These are phyloP conservation scores for Yamadazyma jaroonii DNA, from an alignment of 1,139 yeast species.

Conservation along the genomic window DNA sequence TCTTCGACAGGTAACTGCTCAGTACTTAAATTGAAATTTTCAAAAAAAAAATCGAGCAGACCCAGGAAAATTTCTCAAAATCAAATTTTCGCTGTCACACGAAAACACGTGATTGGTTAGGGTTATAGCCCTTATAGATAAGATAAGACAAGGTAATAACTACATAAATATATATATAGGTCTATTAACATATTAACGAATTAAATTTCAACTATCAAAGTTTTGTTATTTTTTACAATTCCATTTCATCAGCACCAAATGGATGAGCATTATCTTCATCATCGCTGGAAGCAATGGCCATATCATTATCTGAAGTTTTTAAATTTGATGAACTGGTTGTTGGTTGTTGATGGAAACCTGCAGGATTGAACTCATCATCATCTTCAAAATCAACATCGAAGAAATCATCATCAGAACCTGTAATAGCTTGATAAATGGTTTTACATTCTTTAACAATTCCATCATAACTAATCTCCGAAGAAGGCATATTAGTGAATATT, in stretches of 20 bases:
- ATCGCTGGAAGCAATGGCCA: conserved; percentile 44
- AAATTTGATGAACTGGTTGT: conserved; percentile 11
- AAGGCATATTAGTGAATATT: conserved; percentile 69
- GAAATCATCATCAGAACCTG: conserved; percentile 93
- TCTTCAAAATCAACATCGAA: conserved; percentile 96
- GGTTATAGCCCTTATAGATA: conserved; percentile 10
- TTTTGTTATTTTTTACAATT: conserved; percentile 19
- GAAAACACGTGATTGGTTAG: conserved; percentile 4
- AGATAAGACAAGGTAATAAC: background rate
- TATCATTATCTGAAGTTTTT: conserved; percentile 24
- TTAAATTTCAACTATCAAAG: conserved; percentile 3
- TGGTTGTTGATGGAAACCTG: conserved; percentile 16
- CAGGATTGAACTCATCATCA: conserved; percentile 50
- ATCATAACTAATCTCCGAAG: conserved; percentile 84
- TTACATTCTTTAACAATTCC: conserved; percentile 85
- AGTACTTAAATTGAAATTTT: conserved; percentile 44
- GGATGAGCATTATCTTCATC: conserved; percentile 35
- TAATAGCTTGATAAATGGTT: conserved; percentile 67
- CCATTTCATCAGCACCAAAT: conserved; percentile 70
- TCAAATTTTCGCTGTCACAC: conserved; percentile 4
- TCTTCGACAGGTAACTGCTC: conserved; percentile 91
- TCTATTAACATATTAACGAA: conserved; percentile 1
- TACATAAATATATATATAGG: background rate
- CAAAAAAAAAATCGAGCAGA: conserved; percentile 5
- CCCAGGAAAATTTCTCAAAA: background rate